A percentile compares a stretch with the other conserved stretches of the same genome.
Conservation (phyloP, 2,329 filamentous ascomycete species). For the Calonectria multiphialidica region DNA sequence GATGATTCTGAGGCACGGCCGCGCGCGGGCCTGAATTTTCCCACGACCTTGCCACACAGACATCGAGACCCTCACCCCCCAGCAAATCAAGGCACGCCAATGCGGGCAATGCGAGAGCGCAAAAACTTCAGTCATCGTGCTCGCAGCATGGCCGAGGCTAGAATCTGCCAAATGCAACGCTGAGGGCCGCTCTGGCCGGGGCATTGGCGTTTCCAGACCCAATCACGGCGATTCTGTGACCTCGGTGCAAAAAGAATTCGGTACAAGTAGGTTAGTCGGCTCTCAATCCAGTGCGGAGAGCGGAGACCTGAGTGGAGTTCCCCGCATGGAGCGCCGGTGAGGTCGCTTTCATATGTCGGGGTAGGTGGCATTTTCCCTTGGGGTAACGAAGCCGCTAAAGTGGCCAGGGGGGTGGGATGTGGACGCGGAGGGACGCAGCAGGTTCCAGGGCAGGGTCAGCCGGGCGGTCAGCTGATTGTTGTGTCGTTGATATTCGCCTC, state of each 20-base stretch:
- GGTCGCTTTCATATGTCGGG: not conserved
- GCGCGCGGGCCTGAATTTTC: not conserved
- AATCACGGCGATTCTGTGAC: not conserved
- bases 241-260: not conserved
- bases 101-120: too few species aligned
- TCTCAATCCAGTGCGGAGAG: not conserved
- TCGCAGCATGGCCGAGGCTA: too few species aligned
- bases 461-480: not conserved
- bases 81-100: too few species aligned
- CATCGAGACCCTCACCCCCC: not conserved
- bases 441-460: not conserved
- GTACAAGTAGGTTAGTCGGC: not conserved
- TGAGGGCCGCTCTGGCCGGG: not conserved
- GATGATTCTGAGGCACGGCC: not conserved
- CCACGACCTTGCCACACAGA: not conserved
- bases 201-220: not conserved
- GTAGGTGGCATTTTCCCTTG: not conserved
- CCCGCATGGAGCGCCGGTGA: not conserved
- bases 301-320: constrained; percentile 3
- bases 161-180: not conserved
- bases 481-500: not conserved
- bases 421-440: not conserved
- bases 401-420: not conserved
- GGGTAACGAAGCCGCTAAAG: constrained; percentile 1
- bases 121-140: too few species aligned